Conservation (phyloP, 768 basidiomycete genomes). For the Lyophyllum decastes region DNA sequence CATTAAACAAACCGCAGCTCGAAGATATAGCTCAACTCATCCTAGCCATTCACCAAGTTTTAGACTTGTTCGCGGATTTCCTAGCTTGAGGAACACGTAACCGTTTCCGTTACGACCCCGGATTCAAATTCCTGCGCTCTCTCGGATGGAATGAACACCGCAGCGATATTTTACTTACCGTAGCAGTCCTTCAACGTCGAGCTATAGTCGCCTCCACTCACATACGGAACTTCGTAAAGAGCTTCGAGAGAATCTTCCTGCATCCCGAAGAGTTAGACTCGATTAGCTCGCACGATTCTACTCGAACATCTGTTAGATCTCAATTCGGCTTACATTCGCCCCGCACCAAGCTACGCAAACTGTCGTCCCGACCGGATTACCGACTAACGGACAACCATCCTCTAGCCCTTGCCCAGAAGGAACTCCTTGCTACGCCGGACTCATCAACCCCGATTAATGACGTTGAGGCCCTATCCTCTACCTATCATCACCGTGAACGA, state of each 20-base stretch:
- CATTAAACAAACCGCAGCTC: neutral
- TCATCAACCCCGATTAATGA: too few relatives aligned
- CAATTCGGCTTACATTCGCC: neutral
- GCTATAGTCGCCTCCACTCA: neutral
- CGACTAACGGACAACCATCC: neutral
- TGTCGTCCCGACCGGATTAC: neutral
- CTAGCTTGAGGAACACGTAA: neutral
- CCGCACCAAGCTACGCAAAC: neutral
- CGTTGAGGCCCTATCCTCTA: too few relatives aligned
- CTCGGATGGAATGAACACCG: neutral
- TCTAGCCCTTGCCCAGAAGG: neutral
- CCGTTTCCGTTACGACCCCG: neutral
- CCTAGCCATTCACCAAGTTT: neutral
- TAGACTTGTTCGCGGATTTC: neutral
- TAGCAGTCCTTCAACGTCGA: neutral
- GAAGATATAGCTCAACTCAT: neutral
- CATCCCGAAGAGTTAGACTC: conserved; percentile 5
- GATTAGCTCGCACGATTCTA: conserved; percentile 8
- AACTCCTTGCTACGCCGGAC: neutral
- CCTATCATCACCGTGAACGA: neutral
- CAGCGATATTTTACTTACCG: neutral
- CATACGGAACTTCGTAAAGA: neutral
- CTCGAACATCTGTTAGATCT: conserved; percentile 1
- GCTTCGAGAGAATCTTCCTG: neutral
- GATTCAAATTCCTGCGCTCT: neutral